Percentiles rank a stretch among this genome's conserved stretches.
Evolutionary conservation across 768 basidiomycete species (phyloP).

Genomic region (Mycena galericulata): DNA sequence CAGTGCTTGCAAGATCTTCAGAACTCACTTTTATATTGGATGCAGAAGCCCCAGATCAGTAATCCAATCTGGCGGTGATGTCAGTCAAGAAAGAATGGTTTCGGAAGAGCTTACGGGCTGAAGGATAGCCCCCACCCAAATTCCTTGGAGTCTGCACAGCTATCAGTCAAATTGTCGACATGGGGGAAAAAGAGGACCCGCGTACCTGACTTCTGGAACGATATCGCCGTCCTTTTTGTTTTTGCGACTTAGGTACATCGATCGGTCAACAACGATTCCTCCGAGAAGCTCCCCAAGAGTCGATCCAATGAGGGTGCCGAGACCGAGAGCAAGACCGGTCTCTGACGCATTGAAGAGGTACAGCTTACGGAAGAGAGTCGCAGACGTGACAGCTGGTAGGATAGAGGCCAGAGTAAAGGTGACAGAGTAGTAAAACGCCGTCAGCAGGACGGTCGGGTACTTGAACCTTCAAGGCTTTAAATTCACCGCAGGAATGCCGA

Average conservation of each 20-base stretch:
- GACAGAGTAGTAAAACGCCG: conserved; percentile 26
- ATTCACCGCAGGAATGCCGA: not conserved
- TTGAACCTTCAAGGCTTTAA: conserved; percentile 16
- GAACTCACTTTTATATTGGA: conserved; percentile 29
- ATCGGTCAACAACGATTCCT: conserved; percentile 26
- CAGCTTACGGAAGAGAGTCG: conserved; percentile 27
- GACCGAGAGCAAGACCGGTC: conserved; percentile 22
- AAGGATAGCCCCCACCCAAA: conserved; percentile 26
- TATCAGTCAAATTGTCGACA: not conserved
- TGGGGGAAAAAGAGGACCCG: not conserved
- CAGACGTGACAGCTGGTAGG: conserved; percentile 29
- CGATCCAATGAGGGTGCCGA: conserved; percentile 26
- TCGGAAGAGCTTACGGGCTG: not conserved
- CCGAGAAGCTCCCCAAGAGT: conserved; percentile 29
- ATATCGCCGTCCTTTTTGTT: conserved; percentile 12
- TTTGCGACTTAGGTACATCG: conserved; percentile 26
- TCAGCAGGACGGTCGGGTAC: conserved; percentile 28
- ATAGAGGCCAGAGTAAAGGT: conserved; percentile 30
- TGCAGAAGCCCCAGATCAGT: conserved; percentile 25
- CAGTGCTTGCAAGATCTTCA: not conserved
- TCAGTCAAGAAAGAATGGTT: not conserved
- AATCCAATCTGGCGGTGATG: conserved; percentile 11
- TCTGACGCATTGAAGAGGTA: conserved; percentile 23
- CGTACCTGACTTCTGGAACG: conserved; percentile 23
- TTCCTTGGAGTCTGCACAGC: conserved; percentile 15